Evolutionary conservation across 1,284 basidiomycete species (phyloP).

Genomic region (Cerrena zonata): DNA sequence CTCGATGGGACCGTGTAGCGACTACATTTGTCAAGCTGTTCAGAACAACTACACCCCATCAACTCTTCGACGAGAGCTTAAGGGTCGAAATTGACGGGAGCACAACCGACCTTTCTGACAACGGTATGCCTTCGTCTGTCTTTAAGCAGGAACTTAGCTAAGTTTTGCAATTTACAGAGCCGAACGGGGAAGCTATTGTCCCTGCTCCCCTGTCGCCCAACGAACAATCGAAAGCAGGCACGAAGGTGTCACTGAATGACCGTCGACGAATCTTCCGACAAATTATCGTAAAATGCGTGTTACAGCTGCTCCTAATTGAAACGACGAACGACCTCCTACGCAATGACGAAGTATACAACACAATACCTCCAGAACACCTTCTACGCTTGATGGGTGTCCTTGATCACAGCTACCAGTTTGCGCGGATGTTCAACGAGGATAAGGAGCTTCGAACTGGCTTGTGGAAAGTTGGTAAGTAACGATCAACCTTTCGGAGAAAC

Average conservation of each 20-base stretch:
- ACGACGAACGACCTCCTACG: slow-evolving; percentile 94
- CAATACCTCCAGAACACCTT: slow-evolving; percentile 91
- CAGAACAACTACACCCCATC: slow-evolving; percentile 94
- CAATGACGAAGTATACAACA: slow-evolving; percentile 86
- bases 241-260: slow-evolving; percentile 55
- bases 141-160: neutral
- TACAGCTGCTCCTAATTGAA: slow-evolving; percentile 94
- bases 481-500: neutral
- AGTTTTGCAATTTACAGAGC: slow-evolving; percentile 35
- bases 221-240: slow-evolving; percentile 44
- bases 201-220: slow-evolving; percentile 73
- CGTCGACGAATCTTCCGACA: slow-evolving; percentile 93
- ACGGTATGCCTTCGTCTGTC: slow-evolving; percentile 34
- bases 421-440: slow-evolving; percentile 95
- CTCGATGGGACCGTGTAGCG: slow-evolving; percentile 88
- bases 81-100: slow-evolving; percentile 72
- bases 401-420: slow-evolving; percentile 96
- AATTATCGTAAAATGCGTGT: slow-evolving; percentile 99
- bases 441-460: slow-evolving; percentile 93
- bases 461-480: slow-evolving; percentile 93
- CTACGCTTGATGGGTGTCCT: slow-evolving; percentile 90
- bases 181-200: slow-evolving; percentile 65
- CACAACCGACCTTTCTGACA: slow-evolving; percentile 50
- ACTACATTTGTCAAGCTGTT: slow-evolving; percentile 94
- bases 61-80: slow-evolving; percentile 88